Base-by-base conservation (phyloP, 2,329 filamentous ascomycete species). In the Neofusicoccum sp. region DNA sequence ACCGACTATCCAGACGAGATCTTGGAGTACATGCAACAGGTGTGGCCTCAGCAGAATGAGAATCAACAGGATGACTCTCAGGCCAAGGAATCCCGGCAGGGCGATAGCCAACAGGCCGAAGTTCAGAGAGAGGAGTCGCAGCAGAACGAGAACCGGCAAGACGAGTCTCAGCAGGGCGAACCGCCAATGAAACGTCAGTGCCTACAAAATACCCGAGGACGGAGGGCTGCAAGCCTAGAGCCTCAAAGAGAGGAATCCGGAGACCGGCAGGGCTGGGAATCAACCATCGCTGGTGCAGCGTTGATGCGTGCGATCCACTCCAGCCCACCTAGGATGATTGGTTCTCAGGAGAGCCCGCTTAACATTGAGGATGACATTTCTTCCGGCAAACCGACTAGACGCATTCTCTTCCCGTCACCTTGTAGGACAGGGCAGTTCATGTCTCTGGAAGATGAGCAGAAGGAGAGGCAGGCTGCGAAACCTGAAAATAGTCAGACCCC, bases 391-490 rank as follows among this genome's bases (percentile, higher is more conserved):
- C 81, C 84, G 24, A 92, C 89, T 0, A 82, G 89, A 63, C 82
- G 91, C 61, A 75, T 93, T 2, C 79, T 95, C 1, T 95, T 95
- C 68, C 89, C 90, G 1, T 92, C 89, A 0, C 90, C 90, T 2
- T 82, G 86, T 44, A 89, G 88, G 65, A 83, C 86, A 31, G 84
- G 82, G 36, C 79, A 84, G 47, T 76, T 82, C 1, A 90, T 86
- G 69, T 82, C 84, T 24, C 78, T 90, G 2, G 82, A 83, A 51
- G 48, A 63, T 30, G 53, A 38, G 12, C 36, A 40, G 26, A 31
- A 40, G 31, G 30, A 58, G 16, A 56, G 28, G 26, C 20, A 30
- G 49, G 65, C 36, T 11, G 38, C 20, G 16, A 40, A 58, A 74
- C 74, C 69, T 63, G 71, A 74, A 65, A 77, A 73, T 63, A 73